phyloP scores from a whole-genome alignment of 2,329 filamentous ascomycete genomes.

The Calonectria pauciramosa region DNA sequence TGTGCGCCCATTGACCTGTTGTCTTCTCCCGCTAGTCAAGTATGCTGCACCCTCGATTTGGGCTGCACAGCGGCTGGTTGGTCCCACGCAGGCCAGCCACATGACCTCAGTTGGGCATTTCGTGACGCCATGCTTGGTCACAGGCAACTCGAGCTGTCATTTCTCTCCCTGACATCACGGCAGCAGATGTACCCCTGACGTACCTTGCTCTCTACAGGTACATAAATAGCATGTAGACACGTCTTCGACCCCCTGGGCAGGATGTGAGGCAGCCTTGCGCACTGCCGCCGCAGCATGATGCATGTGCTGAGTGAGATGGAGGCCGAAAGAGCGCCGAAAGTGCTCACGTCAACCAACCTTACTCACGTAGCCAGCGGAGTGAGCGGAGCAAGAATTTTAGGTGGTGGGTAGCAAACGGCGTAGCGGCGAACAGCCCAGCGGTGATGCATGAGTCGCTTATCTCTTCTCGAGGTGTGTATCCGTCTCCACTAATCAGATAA shows the following conservation, averaged over 20 bases:
- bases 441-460: constrained; percentile 30
- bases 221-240: constrained; percentile 18
- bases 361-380: neutral
- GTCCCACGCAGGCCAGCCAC: constrained; percentile 33
- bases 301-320: constrained; percentile 33
- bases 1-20: neutral
- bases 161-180: constrained; percentile 26
- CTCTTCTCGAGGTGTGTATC: constrained; percentile 22
- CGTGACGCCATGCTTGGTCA: constrained; percentile 46
- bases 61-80: constrained; percentile 15
- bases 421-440: constrained; percentile 32
- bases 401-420: constrained; percentile 19
- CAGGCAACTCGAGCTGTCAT: constrained; percentile 36
- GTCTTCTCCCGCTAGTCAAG: neutral
- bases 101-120: constrained; percentile 46
- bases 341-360: constrained; percentile 23
- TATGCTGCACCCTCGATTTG: constrained; percentile 8
- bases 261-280: constrained; percentile 5
- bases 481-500: constrained; percentile 35
- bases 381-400: neutral
- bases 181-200: constrained; percentile 28
- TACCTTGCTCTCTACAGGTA: constrained; percentile 24
- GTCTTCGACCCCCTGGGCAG: neutral
- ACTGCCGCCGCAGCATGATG: constrained; percentile 7
- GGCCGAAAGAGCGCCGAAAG: constrained; percentile 16